Conservation (phyloP, 768 basidiomycete genomes). For the Myochromella boudieri region DNA sequence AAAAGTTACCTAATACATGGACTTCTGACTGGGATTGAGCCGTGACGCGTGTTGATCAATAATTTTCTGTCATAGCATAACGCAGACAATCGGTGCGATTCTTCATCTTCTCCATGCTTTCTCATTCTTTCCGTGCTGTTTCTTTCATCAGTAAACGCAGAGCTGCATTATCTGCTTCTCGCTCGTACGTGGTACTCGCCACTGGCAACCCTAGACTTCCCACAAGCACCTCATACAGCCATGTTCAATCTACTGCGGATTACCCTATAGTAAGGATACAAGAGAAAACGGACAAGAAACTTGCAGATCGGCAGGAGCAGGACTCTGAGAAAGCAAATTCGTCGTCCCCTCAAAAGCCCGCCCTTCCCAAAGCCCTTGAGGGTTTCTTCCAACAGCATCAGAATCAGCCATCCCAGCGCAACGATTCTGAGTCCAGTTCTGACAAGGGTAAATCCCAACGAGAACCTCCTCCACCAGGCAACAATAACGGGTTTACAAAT, state of each 20-base stretch:
- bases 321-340: slow-evolving; percentile 14
- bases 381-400: slow-evolving; percentile 77
- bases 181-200: slow-evolving; percentile 50
- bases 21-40: too few relatives aligned
- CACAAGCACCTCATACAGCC: slow-evolving; percentile 15
- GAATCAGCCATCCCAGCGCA: slow-evolving; percentile 38
- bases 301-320: slow-evolving; percentile 26
- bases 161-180: slow-evolving; percentile 32
- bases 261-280: not conserved
- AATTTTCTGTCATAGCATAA: too few relatives aligned
- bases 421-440: slow-evolving; percentile 28
- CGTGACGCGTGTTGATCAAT: too few relatives aligned
- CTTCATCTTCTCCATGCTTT: slow-evolving; percentile 46
- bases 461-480: slow-evolving; percentile 49
- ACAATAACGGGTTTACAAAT: slow-evolving; percentile 58
- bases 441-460: slow-evolving; percentile 35
- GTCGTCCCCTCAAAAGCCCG: slow-evolving; percentile 32
- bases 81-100: too few relatives aligned
- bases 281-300: slow-evolving; percentile 13
- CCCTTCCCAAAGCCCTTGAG: slow-evolving; percentile 67
- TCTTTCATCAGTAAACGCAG: slow-evolving; percentile 43
- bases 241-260: not conserved
- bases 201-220: slow-evolving; percentile 29
- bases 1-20: too few relatives aligned
- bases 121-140: slow-evolving; percentile 58